Base-by-base conservation (phyloP, 2,329 filamentous ascomycete genomes). In the Verticillium nonalfalfae region DNA sequence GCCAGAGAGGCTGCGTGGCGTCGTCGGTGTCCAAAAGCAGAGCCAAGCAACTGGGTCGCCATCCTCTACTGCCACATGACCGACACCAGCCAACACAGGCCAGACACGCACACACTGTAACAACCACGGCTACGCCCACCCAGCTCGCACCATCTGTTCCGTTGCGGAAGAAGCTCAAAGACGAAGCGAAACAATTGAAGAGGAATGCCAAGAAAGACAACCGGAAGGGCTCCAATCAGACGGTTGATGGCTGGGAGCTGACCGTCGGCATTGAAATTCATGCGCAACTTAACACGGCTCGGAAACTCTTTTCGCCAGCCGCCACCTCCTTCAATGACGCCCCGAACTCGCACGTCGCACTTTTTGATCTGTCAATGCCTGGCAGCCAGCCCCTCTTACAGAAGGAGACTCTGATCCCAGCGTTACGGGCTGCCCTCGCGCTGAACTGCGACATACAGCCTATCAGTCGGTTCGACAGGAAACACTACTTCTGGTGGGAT, bases 401-500 rank as follows among this genome's bases (percentile, higher is more conserved):
- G 75, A 83, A 81, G 35, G 90, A 89, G 63, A 91, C 90, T 0
- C 79, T 99, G 11, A 82, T 98, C 40, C 95, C 95, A 4, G 95
- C 95, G n/a, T 72, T 99, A 15, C 87, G 95, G 63, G 94, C 94
- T 18, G 94, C 95, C 0, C 78, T 97, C 58, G 91, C 93, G 0
- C 80, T 99, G 55, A 85, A 89, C 62, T 98, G 95, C 74, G 78
- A 87, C 1, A 83, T 98, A 59, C 90, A 96, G 71, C 79, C 76
- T 1, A 82, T 85, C 67, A 97, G 93, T 74, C 86, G 85, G 60
- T 99, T 97, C 76, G 95, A 99, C 75, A 84, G 95, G 65, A 99
- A 99, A 74, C 95, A 99, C 75, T 99, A 99, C 76, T 98, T 99
- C 75, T 97, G 97, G 79, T 96, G 95, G 85, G 95, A 99, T 74